Evolutionary conservation across 2,329 filamentous ascomycete species (phyloP).

Genomic region (Lachnellula occidentalis): DNA sequence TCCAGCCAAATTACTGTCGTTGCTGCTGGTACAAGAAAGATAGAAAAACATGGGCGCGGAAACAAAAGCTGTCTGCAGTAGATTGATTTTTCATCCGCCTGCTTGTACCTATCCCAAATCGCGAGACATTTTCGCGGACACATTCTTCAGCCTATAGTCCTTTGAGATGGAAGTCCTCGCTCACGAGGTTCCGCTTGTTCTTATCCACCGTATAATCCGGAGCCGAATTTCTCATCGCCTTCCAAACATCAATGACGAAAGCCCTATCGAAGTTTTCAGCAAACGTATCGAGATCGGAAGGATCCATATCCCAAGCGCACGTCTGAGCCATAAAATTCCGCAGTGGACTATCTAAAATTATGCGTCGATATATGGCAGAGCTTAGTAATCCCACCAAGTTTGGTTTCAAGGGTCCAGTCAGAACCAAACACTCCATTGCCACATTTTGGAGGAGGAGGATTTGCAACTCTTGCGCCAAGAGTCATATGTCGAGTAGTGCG

Average conservation of each 20-base stretch:
- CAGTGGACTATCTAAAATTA: not conserved
- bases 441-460: not conserved
- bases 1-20: no score
- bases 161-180: no score
- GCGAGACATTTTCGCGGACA: no score
- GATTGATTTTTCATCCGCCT: no score
- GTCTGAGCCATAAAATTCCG: not conserved
- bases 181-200: not conserved
- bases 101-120: no score
- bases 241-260: not conserved
- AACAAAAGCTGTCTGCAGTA: no score
- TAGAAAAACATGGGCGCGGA: no score
- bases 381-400: not conserved
- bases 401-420: not conserved
- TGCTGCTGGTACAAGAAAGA: no score
- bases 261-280: not conserved
- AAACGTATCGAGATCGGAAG: not conserved
- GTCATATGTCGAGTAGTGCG: conserved; percentile 46
- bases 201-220: not conserved
- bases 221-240: not conserved
- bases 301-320: not conserved
- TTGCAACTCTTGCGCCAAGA: not conserved
- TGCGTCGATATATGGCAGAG: not conserved
- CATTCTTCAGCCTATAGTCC: no score
- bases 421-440: not conserved